phyloP scores from a whole-genome alignment of 306 rosid genomes.

The Erythrophleum fordii region DNA sequence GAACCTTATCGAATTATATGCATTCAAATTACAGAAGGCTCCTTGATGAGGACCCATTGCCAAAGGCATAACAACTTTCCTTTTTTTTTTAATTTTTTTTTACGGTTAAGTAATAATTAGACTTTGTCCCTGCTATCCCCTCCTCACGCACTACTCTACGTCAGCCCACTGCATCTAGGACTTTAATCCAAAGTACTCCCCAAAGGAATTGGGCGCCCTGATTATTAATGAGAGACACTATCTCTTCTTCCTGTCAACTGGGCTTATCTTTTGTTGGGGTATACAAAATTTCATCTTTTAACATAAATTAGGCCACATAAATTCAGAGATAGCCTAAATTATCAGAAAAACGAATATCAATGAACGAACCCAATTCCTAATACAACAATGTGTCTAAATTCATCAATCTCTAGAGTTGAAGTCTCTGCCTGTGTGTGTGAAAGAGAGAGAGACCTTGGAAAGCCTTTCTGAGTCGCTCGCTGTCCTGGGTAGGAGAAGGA shows the following conservation, averaged over 20 bases:
- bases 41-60: slow-evolving; percentile 7
- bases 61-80: not conserved
- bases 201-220: too few species aligned
- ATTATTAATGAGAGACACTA: too few species aligned
- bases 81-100: too few species aligned
- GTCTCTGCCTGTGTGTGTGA: not conserved
- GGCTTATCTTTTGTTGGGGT: not conserved
- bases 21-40: not conserved
- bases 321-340: slow-evolving; percentile 1
- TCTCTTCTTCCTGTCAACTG: not conserved
- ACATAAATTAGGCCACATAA: slow-evolving; percentile 7
- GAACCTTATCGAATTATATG: not conserved
- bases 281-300: not conserved
- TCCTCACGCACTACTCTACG: too few species aligned
- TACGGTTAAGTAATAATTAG: too few species aligned
- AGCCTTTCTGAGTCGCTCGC: slow-evolving; percentile 70
- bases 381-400: not conserved
- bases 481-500: slow-evolving; percentile 79
- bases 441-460: slow-evolving; percentile 62
- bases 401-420: slow-evolving; percentile 15
- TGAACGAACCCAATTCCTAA: slow-evolving; percentile 5
- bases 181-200: too few species aligned
- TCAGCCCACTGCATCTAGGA: too few species aligned
- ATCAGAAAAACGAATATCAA: not conserved
- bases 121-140: too few species aligned